phyloP scores from a whole-genome alignment of 805 yeast genomes.

The Kluyveromyces siamensis region DNA sequence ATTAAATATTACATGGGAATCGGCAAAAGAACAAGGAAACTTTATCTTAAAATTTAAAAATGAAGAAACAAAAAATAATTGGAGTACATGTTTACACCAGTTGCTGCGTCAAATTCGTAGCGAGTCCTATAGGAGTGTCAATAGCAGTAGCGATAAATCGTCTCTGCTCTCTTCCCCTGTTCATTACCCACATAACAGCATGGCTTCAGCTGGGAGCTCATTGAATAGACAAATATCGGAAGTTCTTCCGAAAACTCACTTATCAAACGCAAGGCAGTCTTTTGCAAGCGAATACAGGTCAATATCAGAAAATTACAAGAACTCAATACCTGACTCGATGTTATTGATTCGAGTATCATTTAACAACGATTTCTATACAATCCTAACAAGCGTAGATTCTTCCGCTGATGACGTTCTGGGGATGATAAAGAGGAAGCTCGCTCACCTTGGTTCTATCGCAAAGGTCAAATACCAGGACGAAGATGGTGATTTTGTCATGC shows the following conservation, averaged over 20 bases:
- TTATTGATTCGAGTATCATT: constrained; percentile 34
- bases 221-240: constrained; percentile 23
- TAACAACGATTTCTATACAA: constrained; percentile 47
- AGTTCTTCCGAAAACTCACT: constrained; percentile 18
- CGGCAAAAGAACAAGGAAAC: constrained; percentile 77
- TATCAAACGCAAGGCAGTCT: constrained; percentile 9
- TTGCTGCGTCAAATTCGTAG: constrained; percentile 25
- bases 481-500: constrained; percentile 86
- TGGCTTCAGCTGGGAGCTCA: constrained; percentile 16
- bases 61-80: constrained; percentile 75
- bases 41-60: constrained; percentile 74
- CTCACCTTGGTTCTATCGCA: constrained; percentile 41
- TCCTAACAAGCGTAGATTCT: constrained; percentile 49
- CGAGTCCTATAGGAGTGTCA: constrained; percentile 24
- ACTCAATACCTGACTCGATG: constrained; percentile 30
- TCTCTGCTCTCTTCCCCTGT: constrained; percentile 17
- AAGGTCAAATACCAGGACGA: constrained; percentile 82
- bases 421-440: constrained; percentile 49
- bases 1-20: constrained; percentile 70
- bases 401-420: constrained; percentile 44
- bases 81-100: constrained; percentile 59
- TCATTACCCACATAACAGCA: constrained; percentile 19
- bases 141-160: constrained; percentile 22
- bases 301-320: constrained; percentile 33
- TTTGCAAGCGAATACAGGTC: constrained; percentile 30